Base-by-base conservation (phyloP, 495 filamentous ascomycete genomes). In the Xylaria castorea region DNA sequence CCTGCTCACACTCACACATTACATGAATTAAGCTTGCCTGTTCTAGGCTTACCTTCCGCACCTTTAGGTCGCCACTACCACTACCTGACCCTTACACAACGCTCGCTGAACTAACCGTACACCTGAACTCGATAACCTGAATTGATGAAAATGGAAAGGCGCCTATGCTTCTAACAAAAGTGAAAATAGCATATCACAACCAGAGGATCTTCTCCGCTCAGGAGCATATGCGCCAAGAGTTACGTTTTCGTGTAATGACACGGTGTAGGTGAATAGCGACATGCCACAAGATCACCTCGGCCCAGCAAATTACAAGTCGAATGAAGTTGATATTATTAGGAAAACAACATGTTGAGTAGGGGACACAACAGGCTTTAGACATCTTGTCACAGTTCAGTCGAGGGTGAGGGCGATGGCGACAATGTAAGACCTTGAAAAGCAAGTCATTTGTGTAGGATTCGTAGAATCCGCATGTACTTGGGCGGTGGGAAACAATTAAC, bases 401-500 rank as follows among this genome's bases (percentile, higher is more conserved):
- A 42, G n/a, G n/a, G n/a, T 8, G 50, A 53, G 51, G 50, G 50
- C 50, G 11, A 25, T 27, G 61, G 50, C 55, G 30, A 34, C 34
- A 73, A 34, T 68, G 46, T 51, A 50, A 62, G 64, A 63, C 64
- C 44, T 62, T 68, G 22, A 53, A 73, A 63, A 62, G 25, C 58
- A 50, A 53, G 30, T 60, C 38, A 64, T 62, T 66, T 58, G 71
- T 22, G 66, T 40, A 48, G 46, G 65, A 75, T 76, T 72, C 66
- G 75, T 75, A 71, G 73, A 75, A 76, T 79, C 75, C 72, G 74
- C 72, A 76, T 71, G 76, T 76, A 74, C 68, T 76, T 32, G 71
- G 71, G 73, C 66, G 66, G 73, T 72, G 77, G 69, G 71, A 79
- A 78, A 78, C 76, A 76, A 80, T 80, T 78, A 80, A 76, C 74